These are phyloP conservation scores for Gnomoniopsis sp. DNA, from an alignment of 2,329 filamentous ascomycete species.

Conservation along the genomic window DNA sequence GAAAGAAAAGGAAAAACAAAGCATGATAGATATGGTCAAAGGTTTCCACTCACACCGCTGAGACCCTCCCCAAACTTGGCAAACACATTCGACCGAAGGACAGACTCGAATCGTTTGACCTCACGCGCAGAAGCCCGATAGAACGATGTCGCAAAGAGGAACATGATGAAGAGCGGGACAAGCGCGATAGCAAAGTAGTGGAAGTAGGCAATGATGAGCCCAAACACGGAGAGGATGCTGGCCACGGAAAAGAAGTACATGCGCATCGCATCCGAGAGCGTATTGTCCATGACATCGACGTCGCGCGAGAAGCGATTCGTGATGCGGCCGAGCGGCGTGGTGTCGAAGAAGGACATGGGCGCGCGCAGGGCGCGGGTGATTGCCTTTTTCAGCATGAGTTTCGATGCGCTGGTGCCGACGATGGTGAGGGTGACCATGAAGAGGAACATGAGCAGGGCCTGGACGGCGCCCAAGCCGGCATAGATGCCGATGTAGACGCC, in stretches of 20 bases:
- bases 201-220: constrained; percentile 64
- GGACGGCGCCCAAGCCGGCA: constrained; percentile 52
- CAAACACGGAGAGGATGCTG: constrained; percentile 60
- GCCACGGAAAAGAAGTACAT: constrained; percentile 63
- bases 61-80: constrained; percentile 64
- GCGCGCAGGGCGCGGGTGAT: constrained; percentile 10
- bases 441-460: constrained; percentile 57
- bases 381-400: constrained; percentile 49
- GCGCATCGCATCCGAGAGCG: constrained; percentile 60
- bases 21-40: too few relatives aligned
- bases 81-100: constrained; percentile 63
- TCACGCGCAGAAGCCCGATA: constrained; percentile 66
- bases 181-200: constrained; percentile 66
- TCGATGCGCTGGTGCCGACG: constrained; percentile 62
- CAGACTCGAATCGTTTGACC: constrained; percentile 65
- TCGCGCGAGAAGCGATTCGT: constrained; percentile 70
- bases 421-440: constrained; percentile 62
- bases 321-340: constrained; percentile 65
- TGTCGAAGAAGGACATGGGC: constrained; percentile 54
- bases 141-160: constrained; percentile 60
- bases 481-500: constrained; percentile 51
- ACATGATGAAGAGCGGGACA: constrained; percentile 56
- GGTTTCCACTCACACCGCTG: constrained; percentile 44
- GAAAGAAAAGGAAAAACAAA: neutral
- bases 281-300: constrained; percentile 69